phyloP scores from a whole-genome alignment of 257 asterid species.

The Solanum pinnatisectum region DNA sequence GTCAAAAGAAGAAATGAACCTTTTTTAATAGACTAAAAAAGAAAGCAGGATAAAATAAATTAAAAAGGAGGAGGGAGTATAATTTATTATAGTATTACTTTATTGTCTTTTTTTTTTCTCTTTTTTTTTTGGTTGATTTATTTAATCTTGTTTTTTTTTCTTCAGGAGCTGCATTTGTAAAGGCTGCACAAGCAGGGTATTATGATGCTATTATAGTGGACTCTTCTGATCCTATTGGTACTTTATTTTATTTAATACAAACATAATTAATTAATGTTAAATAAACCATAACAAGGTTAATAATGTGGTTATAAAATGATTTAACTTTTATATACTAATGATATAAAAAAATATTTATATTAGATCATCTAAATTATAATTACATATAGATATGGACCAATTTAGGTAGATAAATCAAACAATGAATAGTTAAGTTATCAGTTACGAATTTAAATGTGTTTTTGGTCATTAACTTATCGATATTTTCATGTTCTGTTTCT shows the following conservation, averaged over 20 bases:
- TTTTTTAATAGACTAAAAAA: neutral
- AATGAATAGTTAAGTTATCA: too few relatives aligned
- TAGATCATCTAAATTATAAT: too few relatives aligned
- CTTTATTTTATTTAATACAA: neutral
- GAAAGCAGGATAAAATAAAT: too few relatives aligned
- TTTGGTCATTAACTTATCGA: too few relatives aligned
- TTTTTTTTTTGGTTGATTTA: neutral
- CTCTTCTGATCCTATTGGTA: constrained; percentile 15
- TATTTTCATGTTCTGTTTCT: neutral
- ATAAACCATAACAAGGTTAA: neutral
- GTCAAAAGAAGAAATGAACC: too few relatives aligned
- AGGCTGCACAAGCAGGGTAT: neutral
- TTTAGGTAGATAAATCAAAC: too few relatives aligned
- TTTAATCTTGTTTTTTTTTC: neutral
- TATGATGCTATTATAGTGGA: constrained; percentile 11
- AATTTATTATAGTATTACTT: too few relatives aligned
- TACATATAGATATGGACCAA: too few relatives aligned
- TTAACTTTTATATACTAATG: too few relatives aligned
- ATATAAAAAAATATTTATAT: too few relatives aligned
- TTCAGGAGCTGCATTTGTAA: constrained; percentile 9
- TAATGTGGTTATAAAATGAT: too few relatives aligned
- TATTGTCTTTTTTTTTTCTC: neutral
- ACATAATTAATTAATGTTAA: neutral
- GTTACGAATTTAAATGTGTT: too few relatives aligned
- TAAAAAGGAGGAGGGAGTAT: neutral